Evolutionary conservation across 192 early-diverging fungal genomes (phyloP).

Genomic region (Paraglomus brasilianum): DNA sequence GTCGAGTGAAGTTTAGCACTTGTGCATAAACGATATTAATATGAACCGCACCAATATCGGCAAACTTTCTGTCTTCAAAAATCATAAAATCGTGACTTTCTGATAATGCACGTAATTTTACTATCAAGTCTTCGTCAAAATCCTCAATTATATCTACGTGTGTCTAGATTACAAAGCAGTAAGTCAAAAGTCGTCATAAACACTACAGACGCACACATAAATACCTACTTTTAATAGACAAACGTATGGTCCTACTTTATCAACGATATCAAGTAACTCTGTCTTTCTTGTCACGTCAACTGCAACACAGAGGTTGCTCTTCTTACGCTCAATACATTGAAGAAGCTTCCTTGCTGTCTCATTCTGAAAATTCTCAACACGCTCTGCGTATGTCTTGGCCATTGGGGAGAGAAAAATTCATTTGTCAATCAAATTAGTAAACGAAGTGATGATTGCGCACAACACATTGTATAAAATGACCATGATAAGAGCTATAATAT

Average conservation of each 20-base stretch:
- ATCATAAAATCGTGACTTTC: constrained; percentile 93
- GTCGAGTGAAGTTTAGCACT: too few species aligned
- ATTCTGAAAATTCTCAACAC: constrained; percentile 69
- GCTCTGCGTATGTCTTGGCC: constrained; percentile 60
- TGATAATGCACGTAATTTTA: constrained; percentile 68
- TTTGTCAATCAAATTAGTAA: too few species aligned
- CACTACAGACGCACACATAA: neutral
- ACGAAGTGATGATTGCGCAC: too few species aligned
- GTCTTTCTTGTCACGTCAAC: constrained; percentile 88
- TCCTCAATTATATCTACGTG: constrained; percentile 94
- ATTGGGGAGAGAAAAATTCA: too few species aligned
- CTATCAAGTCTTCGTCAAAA: constrained; percentile 85
- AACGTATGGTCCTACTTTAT: constrained; percentile 90
- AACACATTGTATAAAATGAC: too few species aligned
- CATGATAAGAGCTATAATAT: too few species aligned
- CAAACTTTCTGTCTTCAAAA: constrained; percentile 99
- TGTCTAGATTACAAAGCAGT: constrained; percentile 54
- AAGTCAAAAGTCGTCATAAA: neutral
- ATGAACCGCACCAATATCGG: constrained; percentile 76
- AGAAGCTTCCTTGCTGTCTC: constrained; percentile 75
- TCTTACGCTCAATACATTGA: constrained; percentile 82
- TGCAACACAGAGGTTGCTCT: constrained; percentile 87
- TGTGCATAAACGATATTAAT: too few species aligned
- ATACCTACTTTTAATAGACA: constrained; percentile 83
- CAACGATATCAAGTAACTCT: constrained; percentile 85